phyloP scores from a whole-genome alignment of 495 filamentous ascomycete species.

The Delitschia confertaspora region DNA sequence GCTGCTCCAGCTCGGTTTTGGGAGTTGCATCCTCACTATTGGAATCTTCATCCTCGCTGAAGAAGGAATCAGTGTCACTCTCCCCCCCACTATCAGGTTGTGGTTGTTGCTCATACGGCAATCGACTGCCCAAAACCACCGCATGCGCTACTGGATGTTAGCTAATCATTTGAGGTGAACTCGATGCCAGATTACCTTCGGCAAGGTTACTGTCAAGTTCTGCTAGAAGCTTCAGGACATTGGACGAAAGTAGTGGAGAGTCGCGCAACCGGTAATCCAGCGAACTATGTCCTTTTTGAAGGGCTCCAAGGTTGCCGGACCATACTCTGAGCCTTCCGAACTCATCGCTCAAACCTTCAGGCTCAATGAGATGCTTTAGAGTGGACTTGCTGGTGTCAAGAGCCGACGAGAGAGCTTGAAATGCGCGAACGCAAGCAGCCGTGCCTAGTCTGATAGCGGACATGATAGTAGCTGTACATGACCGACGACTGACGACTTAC shows the following conservation, averaged over 20 bases:
- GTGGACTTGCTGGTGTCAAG: background rate
- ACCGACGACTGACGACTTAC: too few relatives aligned
- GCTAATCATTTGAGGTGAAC: background rate
- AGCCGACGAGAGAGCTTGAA: slow-evolving; percentile 10
- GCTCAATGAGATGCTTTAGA: slow-evolving; percentile 2
- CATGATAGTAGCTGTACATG: slow-evolving; percentile 11
- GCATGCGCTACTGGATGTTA: slow-evolving; percentile 8
- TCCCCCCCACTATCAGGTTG: slow-evolving; percentile 10
- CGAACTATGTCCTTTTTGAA: slow-evolving; percentile 27
- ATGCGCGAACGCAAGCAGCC: slow-evolving; percentile 14
- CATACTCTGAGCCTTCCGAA: slow-evolving; percentile 26
- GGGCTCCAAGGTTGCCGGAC: slow-evolving; percentile 24
- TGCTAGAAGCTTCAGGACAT: slow-evolving; percentile 20
- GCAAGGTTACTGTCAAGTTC: slow-evolving; percentile 19
- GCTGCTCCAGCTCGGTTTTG: slow-evolving; percentile 22
- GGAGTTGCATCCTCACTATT: slow-evolving; percentile 8
- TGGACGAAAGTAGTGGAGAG: slow-evolving; percentile 23
- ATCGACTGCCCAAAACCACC: slow-evolving; percentile 13
- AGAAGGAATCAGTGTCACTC: slow-evolving; percentile 12
- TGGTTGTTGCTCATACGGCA: slow-evolving; percentile 25
- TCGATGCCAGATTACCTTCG: slow-evolving; percentile 4
- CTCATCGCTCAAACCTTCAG: slow-evolving; percentile 21
- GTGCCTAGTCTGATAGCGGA: slow-evolving; percentile 19
- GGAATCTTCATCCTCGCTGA: slow-evolving; percentile 22
- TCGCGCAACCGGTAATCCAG: slow-evolving; percentile 26